Evolutionary conservation across 306 rosid genomes (phyloP), one percentile per base, ranked within the genome.

Genomic region (Trifolium fragiferum): DNA sequence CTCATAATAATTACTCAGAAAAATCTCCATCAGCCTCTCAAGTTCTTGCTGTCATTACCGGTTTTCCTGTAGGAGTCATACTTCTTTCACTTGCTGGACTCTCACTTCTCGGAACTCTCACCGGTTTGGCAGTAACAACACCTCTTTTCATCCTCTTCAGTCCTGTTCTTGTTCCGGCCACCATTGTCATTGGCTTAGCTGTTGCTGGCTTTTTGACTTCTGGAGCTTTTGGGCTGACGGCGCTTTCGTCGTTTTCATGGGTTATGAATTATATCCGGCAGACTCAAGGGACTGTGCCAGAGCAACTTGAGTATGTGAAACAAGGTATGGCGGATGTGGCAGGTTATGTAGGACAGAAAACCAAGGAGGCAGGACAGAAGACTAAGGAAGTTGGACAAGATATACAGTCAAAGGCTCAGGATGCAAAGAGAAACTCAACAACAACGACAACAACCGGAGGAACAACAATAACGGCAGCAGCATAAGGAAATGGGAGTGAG

Each of bases 81-180:
- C 85, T 94, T 5, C 87, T 94, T 0, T 74, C 76, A 1, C 78
- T 92, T 0, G 81, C 96, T 0, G 97, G 96, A 8, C 38, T 92
- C 30, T 80, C 90, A 0, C 83, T 95, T 15, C 44, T 82, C 0
- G 96, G 84, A 14, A 95, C 97, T 8, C 27, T 95, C 3, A 62
- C 85, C 0, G 93, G 92, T 10, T 73, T 86, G 30, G 90, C 88
- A 0, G 43, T 87, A 0, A 66, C 85, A 12, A 75, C 87, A 0
- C 99, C 99, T 0, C 82, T 95, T 10, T 92, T 87, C 72, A 32
- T 95, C 74, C 73, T 95, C 68, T 90, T 86, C 80, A 92, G 97
- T 58, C 97, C 98, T 0, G 81, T 95, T n/a, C 71, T 95, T 7
- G 90, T 92, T 21, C 99, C 98, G 4, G 96, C 99, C 4, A 82